phyloP scores from a whole-genome alignment of 805 yeast species.

The Scheffersomyces lignosus region DNA sequence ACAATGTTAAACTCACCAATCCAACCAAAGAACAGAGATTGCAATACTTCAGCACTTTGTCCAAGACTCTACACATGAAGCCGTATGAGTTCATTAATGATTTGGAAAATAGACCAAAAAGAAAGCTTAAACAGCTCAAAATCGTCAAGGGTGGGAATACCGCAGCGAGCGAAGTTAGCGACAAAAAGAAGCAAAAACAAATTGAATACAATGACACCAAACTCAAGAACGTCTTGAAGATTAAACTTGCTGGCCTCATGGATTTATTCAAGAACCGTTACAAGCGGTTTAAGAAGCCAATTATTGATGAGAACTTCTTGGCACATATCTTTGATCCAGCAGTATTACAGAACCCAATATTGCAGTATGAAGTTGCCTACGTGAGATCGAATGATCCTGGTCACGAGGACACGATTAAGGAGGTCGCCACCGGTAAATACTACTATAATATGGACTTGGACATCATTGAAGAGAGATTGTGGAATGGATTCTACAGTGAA shows the following conservation, averaged over 20 bases:
- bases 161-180: conserved; percentile 23
- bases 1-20: conserved; percentile 42
- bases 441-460: conserved; percentile 91
- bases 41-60: conserved; percentile 56
- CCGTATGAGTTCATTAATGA: conserved; percentile 74
- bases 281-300: conserved; percentile 87
- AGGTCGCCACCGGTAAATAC: conserved; percentile 67
- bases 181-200: conserved; percentile 48
- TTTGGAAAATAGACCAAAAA: conserved; percentile 52
- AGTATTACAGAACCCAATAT: conserved; percentile 35
- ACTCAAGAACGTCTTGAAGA: conserved; percentile 79
- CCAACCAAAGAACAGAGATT: conserved; percentile 51
- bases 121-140: conserved; percentile 44
- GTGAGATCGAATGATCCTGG: conserved; percentile 46
- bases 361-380: conserved; percentile 38
- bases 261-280: conserved; percentile 85
- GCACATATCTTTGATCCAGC: conserved; percentile 75
- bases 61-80: conserved; percentile 57
- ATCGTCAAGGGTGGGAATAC: conserved; percentile 25
- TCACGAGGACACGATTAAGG: conserved; percentile 75
- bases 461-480: conserved; percentile 86
- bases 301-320: conserved; percentile 73
- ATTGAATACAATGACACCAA: conserved; percentile 71
- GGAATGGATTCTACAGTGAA: conserved; percentile 95
- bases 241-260: conserved; percentile 84